These are phyloP conservation scores for Aphanocladium album DNA, from an alignment of 2,329 filamentous ascomycete species.

Conservation along the genomic window DNA sequence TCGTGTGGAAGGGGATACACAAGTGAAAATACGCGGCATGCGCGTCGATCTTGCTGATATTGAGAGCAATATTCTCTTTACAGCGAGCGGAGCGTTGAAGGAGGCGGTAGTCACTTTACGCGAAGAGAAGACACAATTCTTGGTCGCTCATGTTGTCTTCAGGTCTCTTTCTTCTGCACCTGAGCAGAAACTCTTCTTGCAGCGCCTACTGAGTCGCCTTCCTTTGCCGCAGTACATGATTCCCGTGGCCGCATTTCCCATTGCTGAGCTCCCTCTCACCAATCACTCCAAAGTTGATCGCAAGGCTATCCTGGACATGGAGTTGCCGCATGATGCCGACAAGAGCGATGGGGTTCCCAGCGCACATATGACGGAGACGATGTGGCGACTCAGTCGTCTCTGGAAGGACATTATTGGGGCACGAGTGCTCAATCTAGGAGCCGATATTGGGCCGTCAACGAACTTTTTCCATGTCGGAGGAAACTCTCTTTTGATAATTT, in stretches of 20 bases:
- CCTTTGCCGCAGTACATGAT: neutral
- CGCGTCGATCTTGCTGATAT: neutral
- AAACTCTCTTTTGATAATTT: too few relatives aligned
- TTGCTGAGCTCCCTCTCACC: neutral
- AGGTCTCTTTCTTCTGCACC: too few relatives aligned
- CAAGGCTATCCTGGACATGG: too few relatives aligned
- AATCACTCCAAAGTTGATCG: neutral
- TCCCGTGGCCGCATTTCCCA: neutral
- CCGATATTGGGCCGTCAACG: too few relatives aligned
- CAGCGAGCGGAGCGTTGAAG: neutral
- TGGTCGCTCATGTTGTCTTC: neutral
- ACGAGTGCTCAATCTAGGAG: too few relatives aligned
- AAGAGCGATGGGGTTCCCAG: too few relatives aligned
- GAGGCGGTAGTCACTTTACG: neutral
- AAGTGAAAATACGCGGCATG: neutral
- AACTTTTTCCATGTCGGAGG: too few relatives aligned
- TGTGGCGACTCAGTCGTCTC: too few relatives aligned
- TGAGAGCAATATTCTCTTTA: neutral
- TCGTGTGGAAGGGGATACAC: neutral
- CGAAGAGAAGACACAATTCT: neutral
- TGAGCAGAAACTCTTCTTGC: too few relatives aligned
- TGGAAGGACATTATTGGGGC: too few relatives aligned
- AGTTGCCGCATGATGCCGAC: too few relatives aligned
- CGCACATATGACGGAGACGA: too few relatives aligned
- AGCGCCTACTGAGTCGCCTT: neutral